Evolutionary conservation across 495 filamentous ascomycete species (phyloP), one percentile per base, ranked within the genome.

Genomic region (Penicillium mononematosum): DNA sequence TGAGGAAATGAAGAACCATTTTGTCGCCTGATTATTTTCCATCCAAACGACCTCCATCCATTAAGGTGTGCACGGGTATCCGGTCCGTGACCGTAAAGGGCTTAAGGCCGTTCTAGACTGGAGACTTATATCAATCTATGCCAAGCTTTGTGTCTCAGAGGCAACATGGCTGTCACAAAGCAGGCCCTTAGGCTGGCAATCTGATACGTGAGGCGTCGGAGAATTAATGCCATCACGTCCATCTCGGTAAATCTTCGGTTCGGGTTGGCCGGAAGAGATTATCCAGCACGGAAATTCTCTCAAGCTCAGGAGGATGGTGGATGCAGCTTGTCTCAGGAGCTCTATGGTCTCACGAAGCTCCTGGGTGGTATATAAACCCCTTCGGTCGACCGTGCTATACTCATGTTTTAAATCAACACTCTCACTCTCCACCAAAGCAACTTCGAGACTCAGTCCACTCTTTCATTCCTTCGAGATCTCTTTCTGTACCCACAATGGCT

Each of bases 401-500:
- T 41, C 24, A n/a, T 34, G 11, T 20, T 42, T 31, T 10, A 25
- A 17, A 45, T 19, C 53, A 55, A 39, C 22, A 22, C 25, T 16
- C 20, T 29, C 19, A 29, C 9, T 3, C 31, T 38, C 31, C 32
- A 3, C 19, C 52, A 27, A 52, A 20, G 11, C 44, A 25, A 22
- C 12, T 5, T n/a, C 22, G 7, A 42, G n/a, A 48, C 44, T 12
- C 1, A 48, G 34, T 31, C 45, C 49, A 19, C 29, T 31, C 45
- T 43, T 29, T 29, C 27, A 58, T 56, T 38, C 27, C 8, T 47
- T 20, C 8, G 29, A 45, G 38, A 42, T 50, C 25, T 14, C 31
- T 47, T 52, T 32, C 25, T 19, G 22, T 53, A 8, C 22, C 17
- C 16, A 32, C 48, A 58, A 74, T 70, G 69, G 46, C 58, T 39